These are phyloP conservation scores for Wolfiporia cocos DNA, from an alignment of 1,284 basidiomycete species.

Conservation along the genomic window DNA sequence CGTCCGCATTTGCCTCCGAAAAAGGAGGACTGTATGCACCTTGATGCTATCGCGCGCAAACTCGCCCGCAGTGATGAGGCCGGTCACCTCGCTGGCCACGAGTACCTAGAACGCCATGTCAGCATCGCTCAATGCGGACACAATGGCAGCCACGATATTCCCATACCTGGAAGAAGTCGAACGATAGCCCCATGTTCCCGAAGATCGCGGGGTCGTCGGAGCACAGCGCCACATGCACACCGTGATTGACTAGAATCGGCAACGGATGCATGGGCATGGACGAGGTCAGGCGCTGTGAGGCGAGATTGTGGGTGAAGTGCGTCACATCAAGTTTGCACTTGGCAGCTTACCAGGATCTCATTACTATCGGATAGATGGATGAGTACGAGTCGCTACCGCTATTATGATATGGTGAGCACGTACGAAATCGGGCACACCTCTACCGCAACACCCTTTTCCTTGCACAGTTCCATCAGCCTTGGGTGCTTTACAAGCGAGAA, in stretches of 20 bases:
- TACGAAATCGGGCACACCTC: constrained; percentile 74
- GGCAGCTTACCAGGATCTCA: constrained; percentile 56
- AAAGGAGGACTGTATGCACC: constrained; percentile 29
- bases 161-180: constrained; percentile 71
- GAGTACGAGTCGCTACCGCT: too few relatives aligned
- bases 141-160: too few relatives aligned
- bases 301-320: too few relatives aligned
- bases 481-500: constrained; percentile 74
- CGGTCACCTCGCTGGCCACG: constrained; percentile 58
- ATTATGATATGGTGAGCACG: too few relatives aligned
- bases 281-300: constrained; percentile 53
- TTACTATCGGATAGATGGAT: constrained; percentile 46
- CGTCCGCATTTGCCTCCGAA: background rate
- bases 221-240: constrained; percentile 61
- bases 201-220: constrained; percentile 77
- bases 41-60: constrained; percentile 60
- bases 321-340: too few relatives aligned
- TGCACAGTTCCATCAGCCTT: constrained; percentile 59
- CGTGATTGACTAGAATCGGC: constrained; percentile 60
- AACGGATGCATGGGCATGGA: constrained; percentile 75
- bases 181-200: constrained; percentile 70
- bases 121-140: too few relatives aligned
- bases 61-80: constrained; percentile 51
- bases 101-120: constrained; percentile 43
- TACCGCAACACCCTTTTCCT: constrained; percentile 55